These are phyloP conservation scores for Fusarium udum DNA, from an alignment of 2,329 filamentous ascomycete species.

Conservation along the genomic window DNA sequence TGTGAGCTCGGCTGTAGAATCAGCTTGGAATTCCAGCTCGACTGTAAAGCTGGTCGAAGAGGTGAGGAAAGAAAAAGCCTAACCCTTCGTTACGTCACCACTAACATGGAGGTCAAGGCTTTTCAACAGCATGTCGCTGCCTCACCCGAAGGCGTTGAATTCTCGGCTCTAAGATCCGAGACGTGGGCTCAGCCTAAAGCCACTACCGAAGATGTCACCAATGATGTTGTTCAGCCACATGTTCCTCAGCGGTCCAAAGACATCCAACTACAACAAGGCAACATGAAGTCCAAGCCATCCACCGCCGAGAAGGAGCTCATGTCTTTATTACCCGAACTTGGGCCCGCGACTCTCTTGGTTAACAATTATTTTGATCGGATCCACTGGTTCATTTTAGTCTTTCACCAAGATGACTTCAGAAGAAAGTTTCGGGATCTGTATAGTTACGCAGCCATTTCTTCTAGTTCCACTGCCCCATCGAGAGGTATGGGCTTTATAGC, in stretches of 20 bases:
- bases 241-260: not conserved
- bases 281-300: fast-evolving
- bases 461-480: fast-evolving
- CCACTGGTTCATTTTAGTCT: not conserved
- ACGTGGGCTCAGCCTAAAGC: constrained; percentile 3
- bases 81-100: fast-evolving
- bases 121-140: not conserved
- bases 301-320: not conserved
- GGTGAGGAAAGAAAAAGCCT: not conserved
- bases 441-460: fast-evolving
- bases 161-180: not conserved
- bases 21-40: constrained; percentile 15
- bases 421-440: not conserved
- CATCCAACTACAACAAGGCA: not conserved
- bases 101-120: fast-evolving
- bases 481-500: constrained; percentile 21
- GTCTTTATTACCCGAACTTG: not conserved
- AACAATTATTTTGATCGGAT: not conserved
- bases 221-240: not conserved
- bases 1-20: not conserved
- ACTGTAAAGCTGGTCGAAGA: constrained; percentile 19
- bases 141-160: fast-evolving
- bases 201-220: not conserved
- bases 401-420: not conserved
- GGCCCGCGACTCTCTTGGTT: not conserved